These are phyloP conservation scores for Endocalyx cinctus DNA, from an alignment of 2,329 filamentous ascomycete species.

Conservation along the genomic window DNA sequence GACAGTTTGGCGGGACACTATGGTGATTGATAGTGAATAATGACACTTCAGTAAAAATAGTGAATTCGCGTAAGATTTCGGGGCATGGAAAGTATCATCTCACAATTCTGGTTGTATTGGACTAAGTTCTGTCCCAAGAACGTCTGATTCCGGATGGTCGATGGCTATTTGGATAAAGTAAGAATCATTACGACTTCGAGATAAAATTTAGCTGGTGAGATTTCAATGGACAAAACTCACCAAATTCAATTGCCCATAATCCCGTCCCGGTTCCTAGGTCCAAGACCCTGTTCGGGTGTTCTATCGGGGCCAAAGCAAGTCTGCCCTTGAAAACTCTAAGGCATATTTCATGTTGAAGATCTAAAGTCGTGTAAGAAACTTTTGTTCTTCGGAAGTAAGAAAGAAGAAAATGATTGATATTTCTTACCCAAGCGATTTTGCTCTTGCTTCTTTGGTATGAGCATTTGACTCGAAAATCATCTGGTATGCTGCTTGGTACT, in stretches of 20 bases:
- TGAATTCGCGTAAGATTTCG: background rate
- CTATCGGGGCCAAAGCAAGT: conserved; percentile 40
- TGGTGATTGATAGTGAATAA: background rate
- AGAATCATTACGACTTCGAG: background rate
- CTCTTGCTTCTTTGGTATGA: conserved; percentile 9
- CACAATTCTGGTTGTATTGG: conserved; percentile 40
- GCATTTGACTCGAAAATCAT: background rate
- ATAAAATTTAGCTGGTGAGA: background rate
- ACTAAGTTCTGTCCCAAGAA: conserved; percentile 43
- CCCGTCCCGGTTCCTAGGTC: conserved; percentile 50
- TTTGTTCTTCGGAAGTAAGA: background rate
- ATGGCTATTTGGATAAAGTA: conserved; percentile 26
- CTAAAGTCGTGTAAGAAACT: conserved; percentile 11
- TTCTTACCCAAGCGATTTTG: conserved; percentile 13
- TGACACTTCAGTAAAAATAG: too few species aligned
- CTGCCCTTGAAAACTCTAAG: conserved; percentile 36
- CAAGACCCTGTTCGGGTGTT: conserved; percentile 35
- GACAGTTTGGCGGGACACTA: conserved; percentile 47
- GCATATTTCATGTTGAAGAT: conserved; percentile 32
- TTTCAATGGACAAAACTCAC: too few species aligned
- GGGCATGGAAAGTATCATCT: background rate
- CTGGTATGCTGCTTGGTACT: conserved; percentile 5
- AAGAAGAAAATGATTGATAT: background rate
- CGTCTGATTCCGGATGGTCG: conserved; percentile 32
- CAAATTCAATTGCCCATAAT: conserved; percentile 48